Conservation (phyloP, 2,329 filamentous ascomycete genomes). For the Microdochium bolleyi region DNA sequence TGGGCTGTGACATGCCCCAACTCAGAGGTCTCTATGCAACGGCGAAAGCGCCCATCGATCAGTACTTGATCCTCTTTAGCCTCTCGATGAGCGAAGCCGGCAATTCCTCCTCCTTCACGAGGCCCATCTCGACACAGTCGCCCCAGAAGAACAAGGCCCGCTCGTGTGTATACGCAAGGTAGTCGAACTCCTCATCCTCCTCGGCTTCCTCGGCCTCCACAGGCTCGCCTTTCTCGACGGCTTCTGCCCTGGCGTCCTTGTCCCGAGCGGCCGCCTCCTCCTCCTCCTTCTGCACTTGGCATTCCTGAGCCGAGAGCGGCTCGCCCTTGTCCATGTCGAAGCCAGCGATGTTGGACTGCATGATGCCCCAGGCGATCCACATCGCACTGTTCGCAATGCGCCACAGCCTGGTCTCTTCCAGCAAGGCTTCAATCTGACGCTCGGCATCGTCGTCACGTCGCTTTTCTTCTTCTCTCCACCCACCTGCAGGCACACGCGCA, state of each 20-base stretch:
- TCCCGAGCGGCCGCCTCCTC: slow-evolving; percentile 13
- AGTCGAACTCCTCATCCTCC: slow-evolving; percentile 74
- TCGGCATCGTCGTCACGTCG: slow-evolving; percentile 58
- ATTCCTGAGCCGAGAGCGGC: slow-evolving; percentile 5
- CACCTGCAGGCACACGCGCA: slow-evolving; percentile 48
- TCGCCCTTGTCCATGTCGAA: slow-evolving; percentile 42
- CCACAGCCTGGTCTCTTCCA: slow-evolving; percentile 79
- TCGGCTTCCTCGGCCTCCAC: slow-evolving; percentile 36
- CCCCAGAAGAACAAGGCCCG: slow-evolving; percentile 92
- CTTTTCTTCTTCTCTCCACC: slow-evolving; percentile 53
- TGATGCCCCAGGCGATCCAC: slow-evolving; percentile 95
- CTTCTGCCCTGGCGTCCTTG: background rate
- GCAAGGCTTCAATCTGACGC: slow-evolving; percentile 57
- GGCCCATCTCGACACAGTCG: slow-evolving; percentile 69
- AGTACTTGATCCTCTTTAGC: slow-evolving; percentile 66
- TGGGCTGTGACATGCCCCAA: too few species aligned
- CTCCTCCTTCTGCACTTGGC: slow-evolving; percentile 10
- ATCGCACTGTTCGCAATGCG: slow-evolving; percentile 77
- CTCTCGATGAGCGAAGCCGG: slow-evolving; percentile 55
- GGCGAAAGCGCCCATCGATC: background rate
- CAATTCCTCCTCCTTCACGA: slow-evolving; percentile 69
- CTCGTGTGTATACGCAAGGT: slow-evolving; percentile 84
- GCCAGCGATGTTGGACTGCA: slow-evolving; percentile 82
- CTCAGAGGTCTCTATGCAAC: too few species aligned
- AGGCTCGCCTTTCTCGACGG: slow-evolving; percentile 6